phyloP scores from a whole-genome alignment of 1,284 basidiomycete species.

The Sporisorium exsertum region DNA sequence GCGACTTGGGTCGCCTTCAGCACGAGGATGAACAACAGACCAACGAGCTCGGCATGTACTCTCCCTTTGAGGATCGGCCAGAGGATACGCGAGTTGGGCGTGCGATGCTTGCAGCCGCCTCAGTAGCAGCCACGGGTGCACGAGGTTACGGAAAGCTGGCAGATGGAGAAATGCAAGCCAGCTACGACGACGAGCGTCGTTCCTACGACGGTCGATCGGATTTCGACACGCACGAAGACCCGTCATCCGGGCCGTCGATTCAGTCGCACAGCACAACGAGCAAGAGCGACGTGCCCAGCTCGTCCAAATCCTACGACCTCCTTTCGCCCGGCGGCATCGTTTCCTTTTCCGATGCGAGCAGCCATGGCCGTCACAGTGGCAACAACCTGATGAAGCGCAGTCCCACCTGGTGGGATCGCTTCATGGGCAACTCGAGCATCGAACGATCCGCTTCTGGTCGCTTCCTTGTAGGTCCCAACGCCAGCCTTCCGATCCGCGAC shows the following conservation, averaged over 20 bases:
- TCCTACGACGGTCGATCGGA: slow-evolving; percentile 31
- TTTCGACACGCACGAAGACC: slow-evolving; percentile 18
- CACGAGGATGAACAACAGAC: slow-evolving; percentile 16
- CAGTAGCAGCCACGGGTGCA: neutral
- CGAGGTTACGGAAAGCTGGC: slow-evolving; percentile 31
- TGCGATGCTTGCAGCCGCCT: neutral
- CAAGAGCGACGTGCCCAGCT: slow-evolving; percentile 40
- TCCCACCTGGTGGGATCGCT: slow-evolving; percentile 62
- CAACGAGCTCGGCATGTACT: slow-evolving; percentile 35
- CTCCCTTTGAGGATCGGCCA: slow-evolving; percentile 57
- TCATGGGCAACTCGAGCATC: slow-evolving; percentile 56
- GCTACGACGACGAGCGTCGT: slow-evolving; percentile 28
- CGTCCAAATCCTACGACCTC: slow-evolving; percentile 24
- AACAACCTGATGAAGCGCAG: slow-evolving; percentile 46
- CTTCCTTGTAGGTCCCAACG: slow-evolving; percentile 35
- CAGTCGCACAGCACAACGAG: slow-evolving; percentile 46
- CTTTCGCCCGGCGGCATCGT: slow-evolving; percentile 29
- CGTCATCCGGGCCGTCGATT: slow-evolving; percentile 26
- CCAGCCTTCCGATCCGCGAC: slow-evolving; percentile 57
- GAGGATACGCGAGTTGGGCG: slow-evolving; percentile 5
- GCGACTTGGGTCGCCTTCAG: slow-evolving; percentile 30
- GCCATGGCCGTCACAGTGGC: slow-evolving; percentile 14
- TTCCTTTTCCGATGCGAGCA: slow-evolving; percentile 51
- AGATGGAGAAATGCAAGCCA: slow-evolving; percentile 15
- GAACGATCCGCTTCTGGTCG: slow-evolving; percentile 58